These are phyloP conservation scores for Arabidopsis arenosa DNA, from an alignment of 345 rosid species.

Conservation along the genomic window DNA sequence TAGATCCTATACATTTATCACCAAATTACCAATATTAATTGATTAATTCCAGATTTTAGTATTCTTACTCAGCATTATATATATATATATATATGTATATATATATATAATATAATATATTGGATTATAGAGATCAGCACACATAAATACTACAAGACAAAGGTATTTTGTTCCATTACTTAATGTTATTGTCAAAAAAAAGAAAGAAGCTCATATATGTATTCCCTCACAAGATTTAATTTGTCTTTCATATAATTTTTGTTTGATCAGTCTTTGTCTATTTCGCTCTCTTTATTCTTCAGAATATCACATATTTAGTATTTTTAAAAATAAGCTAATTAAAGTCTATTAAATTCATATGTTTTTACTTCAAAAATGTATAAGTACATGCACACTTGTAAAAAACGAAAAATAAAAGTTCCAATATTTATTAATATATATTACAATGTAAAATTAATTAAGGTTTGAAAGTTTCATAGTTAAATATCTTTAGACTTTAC, in stretches of 20 bases:
- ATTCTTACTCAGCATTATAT: too few species aligned
- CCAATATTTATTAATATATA: neutral
- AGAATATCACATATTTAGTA: neutral
- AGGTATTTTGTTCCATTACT: neutral
- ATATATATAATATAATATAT: too few species aligned
- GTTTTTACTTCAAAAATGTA: constrained; percentile 12
- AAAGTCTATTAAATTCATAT: neutral
- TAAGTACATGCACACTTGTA: constrained; percentile 21
- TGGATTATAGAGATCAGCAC: neutral
- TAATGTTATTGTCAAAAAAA: constrained; percentile 18
- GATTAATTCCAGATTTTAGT: too few species aligned
- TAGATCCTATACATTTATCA: constrained; percentile 4
- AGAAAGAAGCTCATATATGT: constrained; percentile 34
- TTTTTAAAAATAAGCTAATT: neutral
- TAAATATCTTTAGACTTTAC: constrained; percentile 23
- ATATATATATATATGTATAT: too few species aligned
- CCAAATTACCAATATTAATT: neutral
- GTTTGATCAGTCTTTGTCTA: constrained; percentile 33
- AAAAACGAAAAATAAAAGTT: neutral
- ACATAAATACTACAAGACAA: constrained; percentile 28
- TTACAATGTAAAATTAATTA: constrained; percentile 10
- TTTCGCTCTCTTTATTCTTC: constrained; percentile 30
- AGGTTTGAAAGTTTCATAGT: neutral
- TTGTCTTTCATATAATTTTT: constrained; percentile 37
- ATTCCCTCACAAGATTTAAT: constrained; percentile 56